Evolutionary conservation across 495 filamentous ascomycete species (phyloP).

Genomic region (Letharia lupina): DNA sequence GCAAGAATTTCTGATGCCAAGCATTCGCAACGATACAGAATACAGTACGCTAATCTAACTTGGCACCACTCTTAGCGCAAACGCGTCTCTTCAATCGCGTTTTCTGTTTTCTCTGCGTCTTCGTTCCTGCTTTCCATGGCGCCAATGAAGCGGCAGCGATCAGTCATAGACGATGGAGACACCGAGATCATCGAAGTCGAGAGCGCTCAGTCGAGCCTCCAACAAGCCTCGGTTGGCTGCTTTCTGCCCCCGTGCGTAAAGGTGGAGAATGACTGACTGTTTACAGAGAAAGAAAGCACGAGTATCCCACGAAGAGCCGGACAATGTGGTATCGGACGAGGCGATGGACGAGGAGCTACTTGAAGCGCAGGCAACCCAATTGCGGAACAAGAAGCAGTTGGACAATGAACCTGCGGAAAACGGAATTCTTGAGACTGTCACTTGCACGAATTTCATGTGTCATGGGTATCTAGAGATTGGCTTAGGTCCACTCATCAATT

Average conservation of each 20-base stretch:
- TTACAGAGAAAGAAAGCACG: slow-evolving; percentile 23
- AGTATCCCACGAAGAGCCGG: slow-evolving; percentile 22
- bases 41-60: not conserved
- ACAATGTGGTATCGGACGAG: slow-evolving; percentile 22
- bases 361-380: slow-evolving; percentile 64
- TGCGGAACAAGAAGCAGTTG: slow-evolving; percentile 44
- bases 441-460: slow-evolving; percentile 92
- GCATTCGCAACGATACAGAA: no score
- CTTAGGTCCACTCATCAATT: slow-evolving; percentile 90
- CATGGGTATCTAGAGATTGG: slow-evolving; percentile 70
- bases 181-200: slow-evolving; percentile 41
- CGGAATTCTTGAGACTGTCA: slow-evolving; percentile 73
- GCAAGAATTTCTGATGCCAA: no score
- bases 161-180: slow-evolving; percentile 36
- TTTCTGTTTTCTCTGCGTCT: not conserved
- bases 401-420: slow-evolving; percentile 72
- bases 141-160: slow-evolving; percentile 42
- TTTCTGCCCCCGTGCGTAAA: slow-evolving; percentile 18
- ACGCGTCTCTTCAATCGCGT: not conserved
- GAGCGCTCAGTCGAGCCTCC: slow-evolving; percentile 37
- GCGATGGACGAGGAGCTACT: slow-evolving; percentile 43
- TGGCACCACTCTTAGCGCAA: not conserved
- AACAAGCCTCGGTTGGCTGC: slow-evolving; percentile 38
- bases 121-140: slow-evolving; percentile 27
- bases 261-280: slow-evolving; percentile 21